These are phyloP conservation scores for Dichotomopilus funicola DNA, from an alignment of 2,329 filamentous ascomycete genomes.

Conservation along the genomic window DNA sequence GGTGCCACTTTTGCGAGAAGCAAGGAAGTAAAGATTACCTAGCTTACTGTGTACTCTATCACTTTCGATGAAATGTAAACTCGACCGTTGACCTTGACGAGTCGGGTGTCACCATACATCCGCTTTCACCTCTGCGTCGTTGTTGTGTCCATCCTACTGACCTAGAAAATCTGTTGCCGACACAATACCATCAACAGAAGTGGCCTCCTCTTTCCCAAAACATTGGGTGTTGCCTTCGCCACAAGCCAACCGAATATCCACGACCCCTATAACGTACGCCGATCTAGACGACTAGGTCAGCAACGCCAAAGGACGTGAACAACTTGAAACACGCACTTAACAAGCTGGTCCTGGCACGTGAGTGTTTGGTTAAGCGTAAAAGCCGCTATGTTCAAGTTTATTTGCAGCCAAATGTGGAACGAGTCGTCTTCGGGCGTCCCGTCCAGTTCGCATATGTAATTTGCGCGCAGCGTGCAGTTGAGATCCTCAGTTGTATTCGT, in stretches of 20 bases:
- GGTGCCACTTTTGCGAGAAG: no score
- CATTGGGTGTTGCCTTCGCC: neutral
- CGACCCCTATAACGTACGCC: constrained; percentile 7
- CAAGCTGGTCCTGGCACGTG: neutral
- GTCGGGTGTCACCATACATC: no score
- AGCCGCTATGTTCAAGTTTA: constrained; percentile 14
- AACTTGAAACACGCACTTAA: neutral
- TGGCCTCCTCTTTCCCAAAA: neutral
- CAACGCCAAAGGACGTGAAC: neutral
- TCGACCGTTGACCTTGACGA: no score
- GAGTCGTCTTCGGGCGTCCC: constrained; percentile 9
- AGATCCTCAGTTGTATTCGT: constrained; percentile 7
- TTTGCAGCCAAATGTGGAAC: constrained; percentile 16
- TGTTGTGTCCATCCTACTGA: no score
- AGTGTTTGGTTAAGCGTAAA: constrained; percentile 14
- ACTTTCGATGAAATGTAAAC: no score
- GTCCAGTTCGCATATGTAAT: constrained; percentile 17
- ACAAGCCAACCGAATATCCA: constrained; percentile 8
- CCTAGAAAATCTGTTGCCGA: neutral
- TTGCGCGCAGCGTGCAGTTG: constrained; percentile 10
- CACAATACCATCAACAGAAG: constrained; percentile 2
- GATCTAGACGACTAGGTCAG: neutral
- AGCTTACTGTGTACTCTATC: no score
- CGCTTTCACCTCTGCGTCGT: no score
- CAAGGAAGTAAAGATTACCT: no score